These are phyloP conservation scores for Aeschynomene evenia DNA, from an alignment of 306 rosid species.

Conservation along the genomic window DNA sequence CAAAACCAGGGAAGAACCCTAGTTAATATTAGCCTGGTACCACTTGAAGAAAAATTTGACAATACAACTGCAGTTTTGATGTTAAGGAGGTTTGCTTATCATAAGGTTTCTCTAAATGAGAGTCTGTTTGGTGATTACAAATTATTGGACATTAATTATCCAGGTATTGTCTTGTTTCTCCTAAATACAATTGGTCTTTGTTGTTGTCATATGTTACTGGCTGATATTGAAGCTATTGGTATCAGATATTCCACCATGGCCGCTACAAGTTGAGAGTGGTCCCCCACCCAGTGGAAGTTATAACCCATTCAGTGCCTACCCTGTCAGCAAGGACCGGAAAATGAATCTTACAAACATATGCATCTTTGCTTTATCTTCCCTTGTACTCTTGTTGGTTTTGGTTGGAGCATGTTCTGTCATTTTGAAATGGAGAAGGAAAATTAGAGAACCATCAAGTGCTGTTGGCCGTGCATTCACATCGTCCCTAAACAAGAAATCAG, in stretches of 20 bases:
- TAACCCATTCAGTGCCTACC: slow-evolving; percentile 78
- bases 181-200: slow-evolving; percentile 22
- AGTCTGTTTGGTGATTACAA: slow-evolving; percentile 81
- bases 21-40: slow-evolving; percentile 91
- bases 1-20: slow-evolving; percentile 84
- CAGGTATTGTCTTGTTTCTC: slow-evolving; percentile 60
- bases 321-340: slow-evolving; percentile 68
- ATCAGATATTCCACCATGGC: slow-evolving; percentile 87
- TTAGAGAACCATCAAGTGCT: slow-evolving; percentile 72
- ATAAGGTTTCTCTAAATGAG: slow-evolving; percentile 78
- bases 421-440: slow-evolving; percentile 72
- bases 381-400: slow-evolving; percentile 76
- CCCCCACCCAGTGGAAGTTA: slow-evolving; percentile 52
- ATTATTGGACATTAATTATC: slow-evolving; percentile 68
- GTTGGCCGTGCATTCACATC: slow-evolving; percentile 77
- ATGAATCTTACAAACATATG: slow-evolving; percentile 69
- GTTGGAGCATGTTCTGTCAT: slow-evolving; percentile 63
- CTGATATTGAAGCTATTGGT: slow-evolving; percentile 44
- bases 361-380: slow-evolving; percentile 77
- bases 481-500: slow-evolving; percentile 85
- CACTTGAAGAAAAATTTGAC: slow-evolving; percentile 93
- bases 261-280: slow-evolving; percentile 52
- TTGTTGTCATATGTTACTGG: slow-evolving; percentile 11
- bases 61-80: slow-evolving; percentile 88
- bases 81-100: slow-evolving; percentile 78